phyloP scores from a whole-genome alignment of 139 green algal genomes.

The Tetradesmus lagerheimii region DNA sequence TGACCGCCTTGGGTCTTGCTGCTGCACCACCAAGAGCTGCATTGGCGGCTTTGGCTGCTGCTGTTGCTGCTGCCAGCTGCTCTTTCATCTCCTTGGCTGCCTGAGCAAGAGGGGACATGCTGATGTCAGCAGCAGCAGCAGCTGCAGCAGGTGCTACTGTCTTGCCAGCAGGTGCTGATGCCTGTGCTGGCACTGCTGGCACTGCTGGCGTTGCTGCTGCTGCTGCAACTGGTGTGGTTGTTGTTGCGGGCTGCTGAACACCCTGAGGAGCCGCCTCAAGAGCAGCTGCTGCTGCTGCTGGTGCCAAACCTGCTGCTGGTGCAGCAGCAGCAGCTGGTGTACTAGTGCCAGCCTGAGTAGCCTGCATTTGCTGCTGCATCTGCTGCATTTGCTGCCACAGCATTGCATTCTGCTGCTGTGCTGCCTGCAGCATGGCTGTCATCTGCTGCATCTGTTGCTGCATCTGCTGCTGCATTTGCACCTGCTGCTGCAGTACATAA shows the following conservation, averaged over 20 bases:
- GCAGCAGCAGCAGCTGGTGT: constrained; percentile 15
- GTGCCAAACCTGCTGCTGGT: constrained; percentile 35
- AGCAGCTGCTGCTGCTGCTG: not conserved
- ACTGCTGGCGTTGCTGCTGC: not conserved
- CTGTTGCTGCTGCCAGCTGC: constrained; percentile 30
- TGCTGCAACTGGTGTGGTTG: not conserved
- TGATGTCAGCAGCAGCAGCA: not conserved
- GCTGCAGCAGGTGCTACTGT: not conserved
- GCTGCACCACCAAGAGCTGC: not conserved
- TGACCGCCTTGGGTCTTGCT: not conserved
- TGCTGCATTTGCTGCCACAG: constrained; percentile 2
- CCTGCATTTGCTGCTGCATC: constrained; percentile 30
- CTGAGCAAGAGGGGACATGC: not conserved
- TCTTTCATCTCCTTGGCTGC: not conserved
- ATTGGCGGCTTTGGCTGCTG: constrained; percentile 4
- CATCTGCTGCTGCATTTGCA: constrained; percentile 31
- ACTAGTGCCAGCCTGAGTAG: not conserved
- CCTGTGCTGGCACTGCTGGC: not conserved
- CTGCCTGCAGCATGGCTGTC: constrained; percentile 20
- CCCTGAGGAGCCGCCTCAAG: not conserved
- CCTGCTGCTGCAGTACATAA: constrained; percentile 13
- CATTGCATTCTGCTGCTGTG: constrained; percentile 23
- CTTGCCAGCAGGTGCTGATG: not conserved
- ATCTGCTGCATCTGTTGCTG: constrained; percentile 43
- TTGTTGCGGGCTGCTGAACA: not conserved